Percentiles rank a stretch among this genome's conserved stretches.
Evolutionary conservation across 257 asterid species (phyloP).

Genomic region (Echites panduratus): DNA sequence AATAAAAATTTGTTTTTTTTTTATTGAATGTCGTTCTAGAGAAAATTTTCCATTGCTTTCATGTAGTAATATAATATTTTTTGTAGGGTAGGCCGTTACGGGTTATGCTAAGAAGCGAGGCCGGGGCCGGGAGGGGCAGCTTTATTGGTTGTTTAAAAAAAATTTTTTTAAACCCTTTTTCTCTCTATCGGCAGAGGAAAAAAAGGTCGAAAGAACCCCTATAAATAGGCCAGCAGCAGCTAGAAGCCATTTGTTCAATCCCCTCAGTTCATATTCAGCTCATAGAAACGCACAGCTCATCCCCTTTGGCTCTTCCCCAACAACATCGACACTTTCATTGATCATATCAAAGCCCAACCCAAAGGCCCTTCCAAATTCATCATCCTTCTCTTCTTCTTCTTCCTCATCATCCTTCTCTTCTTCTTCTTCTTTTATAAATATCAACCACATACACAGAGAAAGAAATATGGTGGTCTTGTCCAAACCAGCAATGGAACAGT

Average conservation of each 20-base stretch:
- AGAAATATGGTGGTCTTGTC: constrained; percentile 34
- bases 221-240: constrained; percentile 22
- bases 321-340: constrained; percentile 3
- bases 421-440: background rate
- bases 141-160: too few relatives aligned
- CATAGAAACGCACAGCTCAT: constrained; percentile 22
- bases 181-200: too few relatives aligned
- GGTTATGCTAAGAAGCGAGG: too few relatives aligned
- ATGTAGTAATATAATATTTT: too few relatives aligned
- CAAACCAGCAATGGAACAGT: constrained; percentile 27
- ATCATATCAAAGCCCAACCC: constrained; percentile 3
- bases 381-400: too few relatives aligned
- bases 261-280: constrained; percentile 8
- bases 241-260: constrained; percentile 20
- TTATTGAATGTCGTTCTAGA: too few relatives aligned
- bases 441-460: background rate
- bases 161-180: too few relatives aligned
- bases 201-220: constrained; percentile 11
- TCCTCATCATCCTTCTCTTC: background rate
- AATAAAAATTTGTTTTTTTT: too few relatives aligned
- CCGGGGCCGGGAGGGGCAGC: too few relatives aligned
- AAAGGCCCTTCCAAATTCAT: background rate
- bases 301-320: constrained; percentile 8
- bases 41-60: too few relatives aligned
- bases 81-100: background rate